Conservation (phyloP, 495 filamentous ascomycete species). For the Xylaria intraflava region DNA sequence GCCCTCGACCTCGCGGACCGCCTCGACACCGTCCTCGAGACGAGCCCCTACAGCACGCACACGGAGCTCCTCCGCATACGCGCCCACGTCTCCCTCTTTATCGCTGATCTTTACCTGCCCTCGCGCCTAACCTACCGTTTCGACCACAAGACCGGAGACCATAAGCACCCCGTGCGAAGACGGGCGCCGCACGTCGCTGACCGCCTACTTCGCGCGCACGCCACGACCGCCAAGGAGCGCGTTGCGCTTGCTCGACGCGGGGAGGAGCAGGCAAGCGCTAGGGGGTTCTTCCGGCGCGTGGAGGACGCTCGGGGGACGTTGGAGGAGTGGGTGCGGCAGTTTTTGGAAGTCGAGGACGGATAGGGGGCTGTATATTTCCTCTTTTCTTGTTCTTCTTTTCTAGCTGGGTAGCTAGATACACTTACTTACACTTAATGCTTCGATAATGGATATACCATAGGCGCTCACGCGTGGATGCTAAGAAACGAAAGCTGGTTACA, state of each 20-base stretch:
- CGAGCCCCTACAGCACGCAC: slow-evolving; percentile 57
- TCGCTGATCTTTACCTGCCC: slow-evolving; percentile 51
- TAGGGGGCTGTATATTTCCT: too few species aligned
- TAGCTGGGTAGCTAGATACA: too few species aligned
- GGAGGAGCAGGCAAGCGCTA: slow-evolving; percentile 24
- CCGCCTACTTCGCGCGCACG: slow-evolving; percentile 6
- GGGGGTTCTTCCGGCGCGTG: slow-evolving; percentile 23
- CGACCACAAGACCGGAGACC: neutral
- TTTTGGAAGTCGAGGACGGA: slow-evolving; percentile 21
- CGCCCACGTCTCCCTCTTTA: slow-evolving; percentile 62
- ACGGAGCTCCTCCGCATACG: slow-evolving; percentile 52
- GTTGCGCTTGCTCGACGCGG: slow-evolving; percentile 17
- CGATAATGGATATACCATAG: too few species aligned
- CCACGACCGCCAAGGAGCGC: slow-evolving; percentile 15
- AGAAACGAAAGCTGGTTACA: too few species aligned
- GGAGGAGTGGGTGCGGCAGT: slow-evolving; percentile 23
- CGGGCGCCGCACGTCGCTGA: neutral
- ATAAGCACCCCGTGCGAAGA: neutral
- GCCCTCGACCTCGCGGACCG: slow-evolving; percentile 48
- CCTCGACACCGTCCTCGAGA: slow-evolving; percentile 58
- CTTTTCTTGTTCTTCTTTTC: too few species aligned
- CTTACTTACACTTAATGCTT: too few species aligned
- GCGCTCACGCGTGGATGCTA: too few species aligned
- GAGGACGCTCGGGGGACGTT: slow-evolving; percentile 22
- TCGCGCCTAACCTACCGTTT: slow-evolving; percentile 14